Conservation (phyloP, 768 basidiomycete genomes). For the Suillus hirtellus region DNA sequence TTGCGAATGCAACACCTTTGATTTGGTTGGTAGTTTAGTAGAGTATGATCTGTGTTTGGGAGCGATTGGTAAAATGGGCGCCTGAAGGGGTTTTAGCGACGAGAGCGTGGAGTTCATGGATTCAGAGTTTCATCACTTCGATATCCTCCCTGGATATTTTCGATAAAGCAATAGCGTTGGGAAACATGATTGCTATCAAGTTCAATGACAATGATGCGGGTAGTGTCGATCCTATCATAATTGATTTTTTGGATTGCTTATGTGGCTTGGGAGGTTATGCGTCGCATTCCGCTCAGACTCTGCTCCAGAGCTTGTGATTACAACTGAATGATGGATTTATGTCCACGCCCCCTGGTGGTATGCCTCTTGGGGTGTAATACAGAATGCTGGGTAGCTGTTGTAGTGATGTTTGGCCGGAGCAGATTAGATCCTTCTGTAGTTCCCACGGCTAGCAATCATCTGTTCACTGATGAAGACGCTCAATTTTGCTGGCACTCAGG, state of each 20-base stretch:
- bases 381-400: conserved; percentile 75
- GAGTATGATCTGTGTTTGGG: conserved; percentile 55
- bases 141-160: conserved; percentile 59
- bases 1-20: conserved; percentile 76
- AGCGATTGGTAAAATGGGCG: conserved; percentile 61
- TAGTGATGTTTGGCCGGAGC: too few species aligned
- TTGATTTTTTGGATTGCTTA: background rate
- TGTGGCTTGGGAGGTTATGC: conserved; percentile 44
- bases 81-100: conserved; percentile 15
- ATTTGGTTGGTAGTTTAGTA: conserved; percentile 54
- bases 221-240: conserved; percentile 30
- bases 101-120: conserved; percentile 85
- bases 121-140: conserved; percentile 64
- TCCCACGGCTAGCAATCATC: too few species aligned
- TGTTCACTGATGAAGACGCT: conserved; percentile 72
- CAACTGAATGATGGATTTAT: conserved; percentile 24
- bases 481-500: conserved; percentile 93
- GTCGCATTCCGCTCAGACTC: conserved; percentile 62
- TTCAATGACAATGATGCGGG: conserved; percentile 58
- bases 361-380: conserved; percentile 75
- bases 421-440: too few species aligned
- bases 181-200: conserved; percentile 81
- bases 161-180: conserved; percentile 81
- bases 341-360: conserved; percentile 52
- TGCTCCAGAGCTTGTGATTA: conserved; percentile 55